A percentile compares a stretch with the other conserved stretches of the same genome.
phyloP scores from a whole-genome alignment of 352 stramenopile genomes.

The Pythium phragmitis region DNA sequence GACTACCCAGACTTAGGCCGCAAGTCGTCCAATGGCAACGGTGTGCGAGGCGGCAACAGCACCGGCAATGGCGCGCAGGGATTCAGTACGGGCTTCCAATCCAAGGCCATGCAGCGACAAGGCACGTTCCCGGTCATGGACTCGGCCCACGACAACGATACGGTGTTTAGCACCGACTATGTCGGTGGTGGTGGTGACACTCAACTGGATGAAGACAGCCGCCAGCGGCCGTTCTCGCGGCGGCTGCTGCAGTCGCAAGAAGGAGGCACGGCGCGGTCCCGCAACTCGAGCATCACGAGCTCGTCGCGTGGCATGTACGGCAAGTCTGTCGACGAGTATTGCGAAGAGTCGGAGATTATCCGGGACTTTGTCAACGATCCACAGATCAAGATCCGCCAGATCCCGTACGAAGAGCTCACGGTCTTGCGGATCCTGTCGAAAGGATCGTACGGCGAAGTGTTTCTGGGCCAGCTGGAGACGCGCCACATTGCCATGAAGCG shows the following conservation, averaged over 20 bases:
- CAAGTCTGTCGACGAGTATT: slow-evolving; percentile 60
- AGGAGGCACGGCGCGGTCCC: neutral
- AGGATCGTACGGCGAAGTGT: slow-evolving; percentile 75
- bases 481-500: slow-evolving; percentile 75
- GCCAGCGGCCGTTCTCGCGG: slow-evolving; percentile 9
- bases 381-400: slow-evolving; percentile 44
- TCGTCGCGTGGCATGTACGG: slow-evolving; percentile 16
- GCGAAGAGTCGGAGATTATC: slow-evolving; percentile 56
- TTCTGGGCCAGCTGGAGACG: slow-evolving; percentile 60
- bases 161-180: slow-evolving; percentile 18
- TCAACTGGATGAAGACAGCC: slow-evolving; percentile 7
- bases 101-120: slow-evolving; percentile 5
- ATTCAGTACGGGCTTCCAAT: neutral
- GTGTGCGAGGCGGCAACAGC: neutral
- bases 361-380: slow-evolving; percentile 53
- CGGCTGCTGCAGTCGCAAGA: slow-evolving; percentile 3
- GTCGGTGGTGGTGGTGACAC: neutral
- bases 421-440: slow-evolving; percentile 63
- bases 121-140: slow-evolving; percentile 15
- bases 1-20: slow-evolving; percentile 10
- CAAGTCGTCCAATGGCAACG: slow-evolving; percentile 12
- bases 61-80: neutral
- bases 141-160: slow-evolving; percentile 18
- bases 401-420: slow-evolving; percentile 67
- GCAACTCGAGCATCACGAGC: slow-evolving; percentile 5